Evolutionary conservation across 1,284 basidiomycete species (phyloP), one percentile per base, ranked within the genome.

Genomic region (Amylostereum chailletii): DNA sequence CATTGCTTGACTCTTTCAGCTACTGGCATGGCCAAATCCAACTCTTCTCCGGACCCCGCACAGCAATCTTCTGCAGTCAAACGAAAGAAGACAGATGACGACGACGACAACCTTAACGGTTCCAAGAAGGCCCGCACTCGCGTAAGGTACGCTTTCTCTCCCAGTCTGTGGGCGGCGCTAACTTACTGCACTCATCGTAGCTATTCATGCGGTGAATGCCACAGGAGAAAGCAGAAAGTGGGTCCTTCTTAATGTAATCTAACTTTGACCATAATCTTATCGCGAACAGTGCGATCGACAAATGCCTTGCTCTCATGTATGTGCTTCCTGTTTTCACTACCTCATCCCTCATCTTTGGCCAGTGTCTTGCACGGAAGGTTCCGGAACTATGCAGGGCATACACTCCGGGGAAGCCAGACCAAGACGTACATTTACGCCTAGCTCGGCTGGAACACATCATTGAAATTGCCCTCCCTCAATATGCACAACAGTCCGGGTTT

Each of bases 151-250:
- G 67, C 53, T 44, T 37, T 34, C n/a, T 54, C 47, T 55, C 52
- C 54, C 41, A 34, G 36, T 11, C 42, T 26, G 9, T 33, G 8
- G 26, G 51, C 33, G 42, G 42, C 10, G 46, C 9, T n/a, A 4
- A 11, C 40, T 49, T 26, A 57, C 30, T 42, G 34, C n/a, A 37
- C 30, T 43, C 27, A 33, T 19, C 45, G 40, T 47, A 89, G 87
- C 63, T 90, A 88, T 57, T 89, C 86, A n/a, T 90, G 86, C 53
- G 86, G 86, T 34, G 86, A 90, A 68, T 90, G 87, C 55, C 87
- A 90, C 69, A 78, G 86, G 31, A 72, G 86, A 52, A 90, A 90
- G 62, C 86, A 90, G 66, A 89, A 89, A 77, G 86, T 85, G 47
- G 42, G 45, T 47, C 36, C 45, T 9, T 34, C 19, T 45, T 45